Percentiles rank a stretch among this genome's conserved stretches.
Conservation (phyloP, 345 rosid genomes). For the Carallia pectinifolia region DNA sequence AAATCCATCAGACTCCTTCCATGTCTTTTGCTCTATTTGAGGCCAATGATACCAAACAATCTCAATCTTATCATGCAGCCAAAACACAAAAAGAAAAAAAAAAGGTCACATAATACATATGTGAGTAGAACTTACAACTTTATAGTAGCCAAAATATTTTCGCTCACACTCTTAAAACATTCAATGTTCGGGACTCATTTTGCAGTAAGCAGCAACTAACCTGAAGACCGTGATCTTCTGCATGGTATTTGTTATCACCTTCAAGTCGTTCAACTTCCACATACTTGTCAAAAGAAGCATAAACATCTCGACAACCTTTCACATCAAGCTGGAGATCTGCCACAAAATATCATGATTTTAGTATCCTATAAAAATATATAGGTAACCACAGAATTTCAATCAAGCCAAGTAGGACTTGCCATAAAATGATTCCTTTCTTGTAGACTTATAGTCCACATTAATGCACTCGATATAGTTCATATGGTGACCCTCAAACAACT, state of each 20-base stretch:
- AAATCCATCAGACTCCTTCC: too few species aligned
- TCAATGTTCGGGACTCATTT: background rate
- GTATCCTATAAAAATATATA: background rate
- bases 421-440: conserved; percentile 93
- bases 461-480: conserved; percentile 95
- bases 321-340: conserved; percentile 98
- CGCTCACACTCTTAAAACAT: background rate
- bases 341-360: conserved; percentile 12
- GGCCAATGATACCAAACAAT: too few species aligned
- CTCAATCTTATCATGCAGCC: too few species aligned
- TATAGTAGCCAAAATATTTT: too few species aligned
- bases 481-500: conserved; percentile 95
- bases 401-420: conserved; percentile 43
- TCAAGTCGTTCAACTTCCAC: conserved; percentile 97
- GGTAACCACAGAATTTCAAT: background rate
- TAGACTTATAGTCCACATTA: conserved; percentile 91
- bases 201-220: conserved; percentile 35
- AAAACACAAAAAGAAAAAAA: too few species aligned
- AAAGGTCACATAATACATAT: too few species aligned
- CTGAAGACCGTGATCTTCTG: conserved; percentile 90
- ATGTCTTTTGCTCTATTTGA: too few species aligned
- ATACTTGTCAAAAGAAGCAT: conserved; percentile 96
- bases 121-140: too few species aligned
- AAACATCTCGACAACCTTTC: conserved; percentile 94
- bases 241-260: conserved; percentile 95